Evolutionary conservation across 2,329 filamentous ascomycete genomes (phyloP).

Genomic region (Apiospora sp.): DNA sequence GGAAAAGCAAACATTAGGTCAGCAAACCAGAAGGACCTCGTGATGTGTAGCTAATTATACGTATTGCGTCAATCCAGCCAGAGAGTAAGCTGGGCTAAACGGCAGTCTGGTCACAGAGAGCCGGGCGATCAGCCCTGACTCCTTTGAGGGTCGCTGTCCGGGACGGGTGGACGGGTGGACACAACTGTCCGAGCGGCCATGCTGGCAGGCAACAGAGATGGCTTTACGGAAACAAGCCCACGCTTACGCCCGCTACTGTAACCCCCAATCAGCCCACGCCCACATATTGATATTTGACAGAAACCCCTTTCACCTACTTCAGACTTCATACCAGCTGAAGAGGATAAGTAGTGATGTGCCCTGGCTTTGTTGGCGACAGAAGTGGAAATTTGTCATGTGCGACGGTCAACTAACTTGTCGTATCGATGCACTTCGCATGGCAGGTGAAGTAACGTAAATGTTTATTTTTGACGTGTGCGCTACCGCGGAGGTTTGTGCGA

Average conservation of each 20-base stretch:
- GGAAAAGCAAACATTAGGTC: background rate
- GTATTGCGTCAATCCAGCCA: background rate
- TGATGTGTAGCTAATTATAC: background rate
- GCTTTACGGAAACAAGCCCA: background rate
- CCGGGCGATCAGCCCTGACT: constrained; percentile 9
- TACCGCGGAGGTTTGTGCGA: constrained; percentile 6
- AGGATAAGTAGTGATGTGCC: background rate
- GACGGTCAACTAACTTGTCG: background rate
- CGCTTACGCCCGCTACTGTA: background rate
- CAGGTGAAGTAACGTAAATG: background rate
- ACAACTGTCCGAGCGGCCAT: background rate
- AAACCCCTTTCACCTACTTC: background rate
- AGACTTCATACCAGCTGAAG: background rate
- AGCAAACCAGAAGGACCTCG: background rate
- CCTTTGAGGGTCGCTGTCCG: constrained; percentile 6
- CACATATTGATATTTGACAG: background rate
- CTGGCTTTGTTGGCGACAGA: background rate
- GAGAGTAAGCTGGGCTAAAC: background rate
- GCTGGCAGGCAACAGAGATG: background rate
- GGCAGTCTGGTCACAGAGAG: constrained; percentile 8
- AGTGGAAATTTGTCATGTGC: background rate
- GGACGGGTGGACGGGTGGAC: background rate
- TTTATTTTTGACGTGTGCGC: constrained; percentile 12
- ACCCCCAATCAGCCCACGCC: background rate
- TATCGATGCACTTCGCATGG: background rate